Conservation (phyloP, 2,329 filamentous ascomycete genomes). For the Aspergillus sp. region DNA sequence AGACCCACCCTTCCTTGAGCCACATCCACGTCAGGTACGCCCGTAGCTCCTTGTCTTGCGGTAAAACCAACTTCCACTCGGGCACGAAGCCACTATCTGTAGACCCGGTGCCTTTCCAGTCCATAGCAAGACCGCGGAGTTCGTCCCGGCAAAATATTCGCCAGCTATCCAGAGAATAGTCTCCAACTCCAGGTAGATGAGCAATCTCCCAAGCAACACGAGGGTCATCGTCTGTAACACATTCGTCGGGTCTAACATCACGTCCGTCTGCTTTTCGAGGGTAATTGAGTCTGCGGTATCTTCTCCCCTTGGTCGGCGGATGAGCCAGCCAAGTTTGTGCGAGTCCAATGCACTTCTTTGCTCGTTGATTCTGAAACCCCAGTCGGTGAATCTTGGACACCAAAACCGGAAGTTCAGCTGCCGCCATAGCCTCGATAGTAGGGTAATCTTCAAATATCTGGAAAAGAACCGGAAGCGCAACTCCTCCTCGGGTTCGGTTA, state of each 20-base stretch:
- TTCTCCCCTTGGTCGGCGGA: slow-evolving; percentile 59
- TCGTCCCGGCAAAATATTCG: slow-evolving; percentile 87
- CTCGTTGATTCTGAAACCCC: slow-evolving; percentile 67
- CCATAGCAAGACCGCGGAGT: slow-evolving; percentile 62
- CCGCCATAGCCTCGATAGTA: slow-evolving; percentile 60
- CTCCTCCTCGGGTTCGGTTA: slow-evolving; percentile 71
- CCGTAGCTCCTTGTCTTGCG: slow-evolving; percentile 82
- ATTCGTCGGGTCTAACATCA: slow-evolving; percentile 47
- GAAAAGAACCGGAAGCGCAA: slow-evolving; percentile 74
- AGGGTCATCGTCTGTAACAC: slow-evolving; percentile 48
- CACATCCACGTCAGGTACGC: slow-evolving; percentile 89
- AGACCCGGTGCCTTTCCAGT: slow-evolving; percentile 62
- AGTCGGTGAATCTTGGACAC: slow-evolving; percentile 64
- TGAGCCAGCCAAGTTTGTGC: slow-evolving; percentile 65
- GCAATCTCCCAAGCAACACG: slow-evolving; percentile 75
- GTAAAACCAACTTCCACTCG: slow-evolving; percentile 86
- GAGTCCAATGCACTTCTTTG: slow-evolving; percentile 65
- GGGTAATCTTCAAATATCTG: slow-evolving; percentile 66
- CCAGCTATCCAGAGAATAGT: slow-evolving; percentile 86
- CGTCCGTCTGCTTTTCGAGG: slow-evolving; percentile 49
- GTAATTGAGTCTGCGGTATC: slow-evolving; percentile 59
- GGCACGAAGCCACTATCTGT: slow-evolving; percentile 61
- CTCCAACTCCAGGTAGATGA: slow-evolving; percentile 72
- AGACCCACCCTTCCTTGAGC: slow-evolving; percentile 80
- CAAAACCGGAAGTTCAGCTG: slow-evolving; percentile 56